phyloP scores from a whole-genome alignment of 306 rosid species.

The Trifolium repens region DNA sequence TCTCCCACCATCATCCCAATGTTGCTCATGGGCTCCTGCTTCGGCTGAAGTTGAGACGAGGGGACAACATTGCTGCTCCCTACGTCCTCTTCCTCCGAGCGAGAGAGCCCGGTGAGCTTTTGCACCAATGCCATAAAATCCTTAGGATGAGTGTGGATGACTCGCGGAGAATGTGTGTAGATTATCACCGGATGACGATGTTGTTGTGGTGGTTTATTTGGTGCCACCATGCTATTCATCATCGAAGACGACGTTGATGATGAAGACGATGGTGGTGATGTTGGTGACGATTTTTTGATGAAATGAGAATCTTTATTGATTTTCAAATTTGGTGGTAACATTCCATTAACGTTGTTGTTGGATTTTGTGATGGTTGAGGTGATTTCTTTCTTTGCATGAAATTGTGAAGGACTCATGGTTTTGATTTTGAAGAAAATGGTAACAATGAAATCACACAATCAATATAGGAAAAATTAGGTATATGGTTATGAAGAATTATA shows the following conservation, averaged over 20 bases:
- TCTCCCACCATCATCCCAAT: neutral
- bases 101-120: constrained; percentile 69
- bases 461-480: constrained; percentile 3
- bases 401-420: constrained; percentile 56
- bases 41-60: neutral
- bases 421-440: constrained; percentile 29
- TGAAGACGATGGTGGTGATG: neutral
- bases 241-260: constrained; percentile 43
- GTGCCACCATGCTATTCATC: constrained; percentile 1
- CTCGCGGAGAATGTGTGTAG: constrained; percentile 81
- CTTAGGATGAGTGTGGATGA: constrained; percentile 72
- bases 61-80: too few species aligned
- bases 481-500: constrained; percentile 13
- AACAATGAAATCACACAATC: constrained; percentile 4
- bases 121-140: constrained; percentile 82
- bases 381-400: constrained; percentile 47
- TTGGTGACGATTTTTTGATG: constrained; percentile 51
- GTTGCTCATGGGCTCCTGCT: constrained; percentile 2
- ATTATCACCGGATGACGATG: constrained; percentile 74
- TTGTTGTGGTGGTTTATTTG: constrained; percentile 49
- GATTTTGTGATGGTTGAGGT: neutral
- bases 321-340: constrained; percentile 64
- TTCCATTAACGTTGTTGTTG: constrained; percentile 26
- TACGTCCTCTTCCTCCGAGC: constrained; percentile 39
- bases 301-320: constrained; percentile 67